Base-by-base conservation (phyloP, 1,139 yeast genomes). In the Nakaseomyces delphensis region DNA sequence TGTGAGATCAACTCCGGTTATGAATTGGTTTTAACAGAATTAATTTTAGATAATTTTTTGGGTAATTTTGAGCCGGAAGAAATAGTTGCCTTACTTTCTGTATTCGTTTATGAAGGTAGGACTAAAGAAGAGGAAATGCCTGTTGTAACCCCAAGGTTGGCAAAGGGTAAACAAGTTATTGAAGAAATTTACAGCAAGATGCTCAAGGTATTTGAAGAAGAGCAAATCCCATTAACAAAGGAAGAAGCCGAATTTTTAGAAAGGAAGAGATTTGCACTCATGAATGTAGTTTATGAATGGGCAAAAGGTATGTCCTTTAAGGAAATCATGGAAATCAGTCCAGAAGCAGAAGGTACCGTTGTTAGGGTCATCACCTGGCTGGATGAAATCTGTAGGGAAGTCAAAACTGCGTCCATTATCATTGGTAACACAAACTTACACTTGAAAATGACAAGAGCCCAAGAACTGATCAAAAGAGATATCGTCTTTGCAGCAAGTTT, bases 221-320 rank as follows among this genome's bases (percentile, higher is more conserved):
- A 82, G 51, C 87, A 82, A 57, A 86, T 91, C 9, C 67, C 79
- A 13, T 65, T 87, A 50, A 85, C 95, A 0, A 72, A 81, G 14
- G 96, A 89, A 45, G 98, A 91, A 56, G 83, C 82, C 42, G 86
- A 83, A 49, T 89, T 87, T 54, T 65, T 80, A 48, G 94, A 86
- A 47, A 74, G 83, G 52, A 81, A 86, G 54, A 69, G 98, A 52
- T 91, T 91, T 64, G 95, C 93, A 0, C 70, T 91, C 56, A 83
- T 85, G 63, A 91, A 87, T 60, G 96, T 87, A 10, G 95, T 91
- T 3, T 91, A 91, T 60, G 97, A 91, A 64, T 91, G 99, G 99
- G 96, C 97, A 1, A 73, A 94, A 51, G 99, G 98, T 1, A 73
- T 87, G 71, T 74, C 93, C 1, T 91, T 91, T 66, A 83, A 83